Evolutionary conservation across 371 early-diverging fungal species (phyloP).

Genomic region (Basidiobolus heterosporus): DNA sequence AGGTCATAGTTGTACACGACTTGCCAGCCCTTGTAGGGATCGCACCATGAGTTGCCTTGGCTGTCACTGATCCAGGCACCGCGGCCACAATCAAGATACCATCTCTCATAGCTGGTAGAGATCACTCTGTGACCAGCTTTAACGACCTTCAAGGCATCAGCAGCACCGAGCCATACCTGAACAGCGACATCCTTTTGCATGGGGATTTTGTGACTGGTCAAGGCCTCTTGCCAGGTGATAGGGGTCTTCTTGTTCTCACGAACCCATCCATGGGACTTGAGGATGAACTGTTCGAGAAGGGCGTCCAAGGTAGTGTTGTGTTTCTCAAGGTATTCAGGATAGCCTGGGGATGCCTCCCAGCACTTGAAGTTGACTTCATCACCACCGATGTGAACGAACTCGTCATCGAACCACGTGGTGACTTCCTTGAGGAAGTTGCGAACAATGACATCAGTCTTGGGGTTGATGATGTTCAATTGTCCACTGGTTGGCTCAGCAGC

Average conservation of each 20-base stretch:
- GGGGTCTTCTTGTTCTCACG: constrained; percentile 20
- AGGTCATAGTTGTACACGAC: constrained; percentile 53
- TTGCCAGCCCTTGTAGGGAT: constrained; percentile 69
- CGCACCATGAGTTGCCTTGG: constrained; percentile 58
- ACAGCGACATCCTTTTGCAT: constrained; percentile 26
- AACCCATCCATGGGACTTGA: constrained; percentile 11
- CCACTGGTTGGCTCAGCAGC: constrained; percentile 57
- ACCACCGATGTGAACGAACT: constrained; percentile 42
- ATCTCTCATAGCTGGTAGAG: constrained; percentile 32
- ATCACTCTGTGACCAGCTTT: constrained; percentile 32
- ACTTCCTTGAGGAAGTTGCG: constrained; percentile 36
- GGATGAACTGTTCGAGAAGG: constrained; percentile 12
- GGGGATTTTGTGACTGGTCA: constrained; percentile 24
- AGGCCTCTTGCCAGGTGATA: constrained; percentile 37
- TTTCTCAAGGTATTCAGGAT: constrained; percentile 15
- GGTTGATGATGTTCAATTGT: constrained; percentile 43
- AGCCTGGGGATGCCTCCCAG: constrained; percentile 22
- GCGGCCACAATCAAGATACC: constrained; percentile 54
- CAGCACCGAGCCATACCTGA: constrained; percentile 34
- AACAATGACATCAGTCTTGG: constrained; percentile 32
- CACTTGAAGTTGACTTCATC: constrained; percentile 59
- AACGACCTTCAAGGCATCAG: constrained; percentile 18
- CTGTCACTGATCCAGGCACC: constrained; percentile 24
- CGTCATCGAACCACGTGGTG: constrained; percentile 36
- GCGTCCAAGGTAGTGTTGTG: constrained; percentile 2